Base-by-base conservation (phyloP, 2,329 filamentous ascomycete genomes). In the Phymatotrichopsis omnivora region DNA sequence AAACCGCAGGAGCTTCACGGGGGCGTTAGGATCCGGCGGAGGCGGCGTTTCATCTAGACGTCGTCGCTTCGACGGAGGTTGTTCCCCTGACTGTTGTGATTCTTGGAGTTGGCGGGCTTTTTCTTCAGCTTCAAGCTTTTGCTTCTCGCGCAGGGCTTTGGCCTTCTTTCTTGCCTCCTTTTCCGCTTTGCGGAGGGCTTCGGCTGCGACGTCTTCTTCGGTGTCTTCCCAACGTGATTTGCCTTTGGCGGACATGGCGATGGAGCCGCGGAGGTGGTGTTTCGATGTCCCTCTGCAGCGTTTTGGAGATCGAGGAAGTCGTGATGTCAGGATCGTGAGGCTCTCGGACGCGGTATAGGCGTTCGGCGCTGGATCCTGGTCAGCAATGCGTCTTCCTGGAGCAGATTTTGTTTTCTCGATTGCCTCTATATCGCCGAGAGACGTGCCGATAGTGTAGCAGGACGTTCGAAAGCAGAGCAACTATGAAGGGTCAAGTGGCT, bases 161-260 rank as follows among this genome's bases (percentile, higher is more conserved):
- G 58, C 57, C 32, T 60, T 54, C 49, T 62, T 60, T 52, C 67
- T 63, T 51, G 68, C 67, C 56, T 83, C 81, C 64, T 86, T 93
- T 61, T 87, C 82, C 22, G 78, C 80, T 64, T 91, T 95, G 39
- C 77, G 68, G 38, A 82, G 79, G 65, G 82, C 85, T 49, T 84
- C 79, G 31, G 80, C 71, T 32, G 76, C 82, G 17, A 77, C 76
- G 62, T 95, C 86, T 56, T 86, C 84, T 57, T 84, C 83, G 34
- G 82, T 78, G 60, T 86, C 76, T 54, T 83, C 85, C 91, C 91
- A 98, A 64, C 89, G 78, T 39, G 89, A 95, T 61, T 76, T 78
- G 42, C 65, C 63, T 60, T 70, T 73, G 59, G 68, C 68, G 36
- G 77, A 71, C 77, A 82, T 82, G 35, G 45, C 56, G 47, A 37